Evolutionary conservation across 345 rosid genomes (phyloP), one percentile per base, ranked within the genome.

Genomic region (Leavenworthia alabamica): DNA sequence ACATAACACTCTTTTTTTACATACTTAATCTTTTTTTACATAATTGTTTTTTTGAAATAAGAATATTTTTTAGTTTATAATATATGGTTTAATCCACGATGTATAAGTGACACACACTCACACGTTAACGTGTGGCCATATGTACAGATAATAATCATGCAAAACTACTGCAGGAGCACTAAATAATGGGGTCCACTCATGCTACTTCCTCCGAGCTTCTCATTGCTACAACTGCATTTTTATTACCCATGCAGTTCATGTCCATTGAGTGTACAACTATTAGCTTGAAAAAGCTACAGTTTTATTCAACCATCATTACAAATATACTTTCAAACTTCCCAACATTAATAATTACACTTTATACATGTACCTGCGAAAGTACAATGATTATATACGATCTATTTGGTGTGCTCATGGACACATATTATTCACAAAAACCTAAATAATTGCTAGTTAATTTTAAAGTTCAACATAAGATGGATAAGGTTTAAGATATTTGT

Each of bases 191-290:
- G 59, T 49, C 72, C 59, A 45, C 40, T 45, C 31, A 56, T 46
- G 48, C 63, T 56, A 56, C 46, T 66, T 66, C 27, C 22, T 66
- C 27, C 22, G 6, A 27, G 41, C 55, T 66, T 55, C 37, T 54
- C 39, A 32, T 46, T 35, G 54, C 55, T 45, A 20, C 62, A 43
- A 16, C 13, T 3, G 15, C 49, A 41, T 57, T 57, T 40, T 58
- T 48, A 15, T 57, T 29, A 48, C 35, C 32, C 59, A 67, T 29
- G 65, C 65, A 67, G 36, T 28, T 58, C 65, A 67, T 36, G 59
- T 58, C 72, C 59, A 29, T 28, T 29, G 50, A n/a, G n/a, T 49
- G 72, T 58, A 59, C 53, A 51, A 59, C 60, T 15, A 41, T 50
- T 20, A 40, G n/a, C 73, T 49, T 59, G 60, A 15, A 16, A 58